phyloP scores from a whole-genome alignment of 2,329 filamentous ascomycete genomes.

The Pseudocercospora ulei region DNA sequence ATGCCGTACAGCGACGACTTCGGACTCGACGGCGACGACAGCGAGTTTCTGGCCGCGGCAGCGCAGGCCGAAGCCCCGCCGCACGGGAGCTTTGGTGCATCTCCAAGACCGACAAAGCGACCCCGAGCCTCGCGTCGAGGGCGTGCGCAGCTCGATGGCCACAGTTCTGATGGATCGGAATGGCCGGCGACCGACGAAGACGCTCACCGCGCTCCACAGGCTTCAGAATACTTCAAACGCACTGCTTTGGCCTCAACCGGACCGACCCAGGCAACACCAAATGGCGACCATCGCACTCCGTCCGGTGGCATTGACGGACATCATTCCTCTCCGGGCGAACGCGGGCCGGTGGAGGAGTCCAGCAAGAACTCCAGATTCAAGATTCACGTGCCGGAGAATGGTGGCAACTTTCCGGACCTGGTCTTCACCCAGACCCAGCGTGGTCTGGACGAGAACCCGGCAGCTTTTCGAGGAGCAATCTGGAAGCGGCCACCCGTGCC shows the following conservation, averaged over 20 bases:
- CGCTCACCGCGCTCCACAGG: constrained; percentile 18
- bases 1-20: constrained; percentile 32
- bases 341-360: constrained; percentile 15
- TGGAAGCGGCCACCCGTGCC: constrained; percentile 38
- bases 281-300: constrained; percentile 9
- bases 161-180: constrained; percentile 20
- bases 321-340: constrained; percentile 28
- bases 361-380: constrained; percentile 36
- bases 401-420: constrained; percentile 36
- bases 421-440: constrained; percentile 41
- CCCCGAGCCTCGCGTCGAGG: constrained; percentile 21
- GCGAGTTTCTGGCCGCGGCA: constrained; percentile 29
- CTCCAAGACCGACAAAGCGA: constrained; percentile 31
- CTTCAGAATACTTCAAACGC: constrained; percentile 9
- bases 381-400: constrained; percentile 38
- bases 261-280: constrained; percentile 9
- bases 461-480: constrained; percentile 41
- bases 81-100: constrained; percentile 28
- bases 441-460: constrained; percentile 36
- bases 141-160: constrained; percentile 24
- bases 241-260: constrained; percentile 6
- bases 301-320: constrained; percentile 20
- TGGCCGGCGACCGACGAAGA: constrained; percentile 22
- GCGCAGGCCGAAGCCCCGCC: constrained; percentile 30
- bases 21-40: constrained; percentile 31